These are phyloP conservation scores for Monilinia fructigena DNA, from an alignment of 2,329 filamentous ascomycete genomes.

Conservation along the genomic window DNA sequence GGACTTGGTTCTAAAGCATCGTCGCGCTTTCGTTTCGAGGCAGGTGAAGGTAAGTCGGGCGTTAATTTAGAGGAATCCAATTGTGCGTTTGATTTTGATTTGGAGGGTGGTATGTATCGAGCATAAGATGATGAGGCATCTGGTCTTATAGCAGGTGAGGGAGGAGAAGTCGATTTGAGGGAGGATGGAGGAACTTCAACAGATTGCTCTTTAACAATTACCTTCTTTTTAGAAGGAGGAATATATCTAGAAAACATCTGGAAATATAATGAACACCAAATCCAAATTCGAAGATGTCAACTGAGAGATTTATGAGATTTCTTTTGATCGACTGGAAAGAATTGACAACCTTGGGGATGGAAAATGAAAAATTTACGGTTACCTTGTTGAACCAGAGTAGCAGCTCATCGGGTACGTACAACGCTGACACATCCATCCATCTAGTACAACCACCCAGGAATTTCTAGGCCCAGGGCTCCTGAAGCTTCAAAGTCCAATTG, in stretches of 20 bases:
- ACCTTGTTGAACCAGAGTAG: slow-evolving; percentile 4
- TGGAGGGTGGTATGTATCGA: slow-evolving; percentile 38
- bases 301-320: not conserved
- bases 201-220: not conserved
- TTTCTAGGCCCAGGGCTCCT: not conserved
- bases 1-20: not conserved
- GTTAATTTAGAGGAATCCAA: not conserved
- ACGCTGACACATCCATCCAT: no score
- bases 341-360: not conserved
- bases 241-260: slow-evolving; percentile 39
- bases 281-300: not conserved
- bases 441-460: no score
- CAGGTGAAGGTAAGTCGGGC: not conserved
- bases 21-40: slow-evolving; percentile 19
- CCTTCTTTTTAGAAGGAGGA: slow-evolving; percentile 35
- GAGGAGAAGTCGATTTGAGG: slow-evolving; percentile 15
- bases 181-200: slow-evolving; percentile 1
- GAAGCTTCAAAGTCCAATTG: not conserved
- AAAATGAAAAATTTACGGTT: slow-evolving; percentile 26
- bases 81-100: slow-evolving; percentile 13
- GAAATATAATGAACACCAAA: slow-evolving; percentile 29
- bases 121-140: slow-evolving; percentile 39
- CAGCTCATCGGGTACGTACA: not conserved
- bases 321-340: not conserved
- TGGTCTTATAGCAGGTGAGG: slow-evolving; percentile 28